Percentiles rank a stretch among this genome's conserved stretches.
Evolutionary conservation across 1,284 basidiomycete species (phyloP).

Genomic region (Puccinia novopanici): DNA sequence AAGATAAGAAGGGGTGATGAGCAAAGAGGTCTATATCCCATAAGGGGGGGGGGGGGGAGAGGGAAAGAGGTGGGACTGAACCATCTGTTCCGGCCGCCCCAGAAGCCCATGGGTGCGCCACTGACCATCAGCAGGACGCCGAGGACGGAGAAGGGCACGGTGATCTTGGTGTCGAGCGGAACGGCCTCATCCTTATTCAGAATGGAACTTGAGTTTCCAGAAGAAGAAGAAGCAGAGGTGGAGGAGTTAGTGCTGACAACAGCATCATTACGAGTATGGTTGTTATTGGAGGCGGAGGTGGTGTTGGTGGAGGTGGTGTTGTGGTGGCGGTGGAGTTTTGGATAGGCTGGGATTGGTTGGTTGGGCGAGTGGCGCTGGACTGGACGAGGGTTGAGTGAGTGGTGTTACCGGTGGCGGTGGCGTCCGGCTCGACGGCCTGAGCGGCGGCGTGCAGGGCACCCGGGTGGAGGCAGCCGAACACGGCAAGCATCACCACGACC

Average conservation of each 20-base stretch:
- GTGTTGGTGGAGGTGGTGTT: background rate
- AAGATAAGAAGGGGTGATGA: background rate
- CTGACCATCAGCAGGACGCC: constrained; percentile 42
- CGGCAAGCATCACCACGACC: no score
- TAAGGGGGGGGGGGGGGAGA: background rate
- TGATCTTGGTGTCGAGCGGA: constrained; percentile 37
- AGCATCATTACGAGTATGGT: background rate
- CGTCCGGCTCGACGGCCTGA: no score
- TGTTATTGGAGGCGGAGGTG: background rate
- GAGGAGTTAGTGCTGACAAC: constrained; percentile 8
- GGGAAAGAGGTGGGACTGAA: constrained; percentile 9
- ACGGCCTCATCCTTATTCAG: constrained; percentile 36
- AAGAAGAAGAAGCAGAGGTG: background rate
- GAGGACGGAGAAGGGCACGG: constrained; percentile 43
- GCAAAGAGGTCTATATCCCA: no score
- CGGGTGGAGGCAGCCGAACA: no score
- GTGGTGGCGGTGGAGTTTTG: background rate
- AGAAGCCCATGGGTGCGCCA: constrained; percentile 49
- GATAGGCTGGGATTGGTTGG: background rate
- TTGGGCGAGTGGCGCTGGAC: background rate
- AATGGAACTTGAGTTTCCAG: constrained; percentile 10
- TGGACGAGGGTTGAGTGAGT: background rate
- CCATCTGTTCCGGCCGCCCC: constrained; percentile 50
- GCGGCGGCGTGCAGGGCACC: no score
- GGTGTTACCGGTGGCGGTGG: background rate